These are phyloP conservation scores for Agrocybe chaxingu DNA, from an alignment of 768 basidiomycete genomes.

Conservation along the genomic window DNA sequence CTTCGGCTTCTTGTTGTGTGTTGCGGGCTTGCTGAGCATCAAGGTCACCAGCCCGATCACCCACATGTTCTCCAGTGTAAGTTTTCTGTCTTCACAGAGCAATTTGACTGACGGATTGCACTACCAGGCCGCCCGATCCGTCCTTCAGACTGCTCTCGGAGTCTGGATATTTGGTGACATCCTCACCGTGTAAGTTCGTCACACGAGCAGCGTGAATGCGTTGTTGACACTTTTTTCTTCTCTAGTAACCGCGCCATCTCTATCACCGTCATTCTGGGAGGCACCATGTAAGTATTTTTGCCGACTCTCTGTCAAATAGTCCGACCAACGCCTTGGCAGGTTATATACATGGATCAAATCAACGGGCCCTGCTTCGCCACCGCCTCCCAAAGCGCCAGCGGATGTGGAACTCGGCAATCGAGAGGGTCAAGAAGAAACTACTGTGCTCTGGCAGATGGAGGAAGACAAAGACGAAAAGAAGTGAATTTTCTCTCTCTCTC, in stretches of 20 bases:
- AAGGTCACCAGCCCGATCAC: slow-evolving; percentile 81
- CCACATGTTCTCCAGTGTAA: slow-evolving; percentile 80
- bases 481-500: no score
- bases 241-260: slow-evolving; percentile 59
- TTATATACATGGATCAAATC: slow-evolving; percentile 56
- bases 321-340: slow-evolving; percentile 20
- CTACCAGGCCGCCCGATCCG: slow-evolving; percentile 70
- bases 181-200: slow-evolving; percentile 56
- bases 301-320: no score
- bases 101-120: slow-evolving; percentile 9
- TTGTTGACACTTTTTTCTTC: slow-evolving; percentile 3
- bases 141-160: slow-evolving; percentile 79
- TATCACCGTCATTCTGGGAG: slow-evolving; percentile 63
- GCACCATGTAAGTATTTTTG: slow-evolving; percentile 53
- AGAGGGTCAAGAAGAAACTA: background rate
- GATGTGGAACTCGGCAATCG: slow-evolving; percentile 18
- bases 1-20: slow-evolving; percentile 79
- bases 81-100: slow-evolving; percentile 20
- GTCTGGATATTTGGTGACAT: slow-evolving; percentile 76
- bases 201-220: background rate
- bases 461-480: background rate
- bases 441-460: background rate
- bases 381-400: slow-evolving; percentile 10
- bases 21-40: slow-evolving; percentile 78
- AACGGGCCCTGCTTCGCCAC: slow-evolving; percentile 6